These are phyloP conservation scores for Entophlyctis luteolus DNA, from an alignment of 192 early-diverging fungal species.

Conservation along the genomic window DNA sequence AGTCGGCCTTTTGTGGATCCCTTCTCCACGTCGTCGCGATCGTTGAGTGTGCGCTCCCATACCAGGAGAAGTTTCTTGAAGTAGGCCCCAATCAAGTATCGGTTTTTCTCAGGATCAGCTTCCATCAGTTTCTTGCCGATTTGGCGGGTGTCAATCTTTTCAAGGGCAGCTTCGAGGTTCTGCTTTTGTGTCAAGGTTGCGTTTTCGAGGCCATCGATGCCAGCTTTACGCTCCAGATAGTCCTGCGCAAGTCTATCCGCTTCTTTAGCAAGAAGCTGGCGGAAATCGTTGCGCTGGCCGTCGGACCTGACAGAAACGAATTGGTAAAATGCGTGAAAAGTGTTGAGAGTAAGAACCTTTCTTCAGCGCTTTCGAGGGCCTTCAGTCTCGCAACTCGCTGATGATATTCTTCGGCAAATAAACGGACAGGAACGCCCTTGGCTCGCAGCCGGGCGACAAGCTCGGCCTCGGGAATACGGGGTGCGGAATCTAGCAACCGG, in stretches of 20 bases:
- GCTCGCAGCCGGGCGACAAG: conserved; percentile 77
- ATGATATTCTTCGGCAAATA: conserved; percentile 86
- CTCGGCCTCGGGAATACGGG: conserved; percentile 69
- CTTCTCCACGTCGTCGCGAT: conserved; percentile 75
- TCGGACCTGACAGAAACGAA: conserved; percentile 13
- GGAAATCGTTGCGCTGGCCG: conserved; percentile 92
- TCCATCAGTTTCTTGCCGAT: conserved; percentile 73
- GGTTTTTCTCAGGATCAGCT: conserved; percentile 69
- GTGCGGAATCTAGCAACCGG: conserved; percentile 27
- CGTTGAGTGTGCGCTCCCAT: conserved; percentile 77
- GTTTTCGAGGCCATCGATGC: conserved; percentile 43
- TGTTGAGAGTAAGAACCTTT: conserved; percentile 51
- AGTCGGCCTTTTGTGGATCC: conserved; percentile 76
- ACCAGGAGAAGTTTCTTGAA: conserved; percentile 79
- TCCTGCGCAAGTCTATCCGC: conserved; percentile 69
- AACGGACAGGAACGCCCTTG: conserved; percentile 80
- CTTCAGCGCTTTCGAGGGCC: conserved; percentile 76
- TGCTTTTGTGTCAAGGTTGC: conserved; percentile 45
- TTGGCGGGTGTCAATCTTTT: conserved; percentile 66
- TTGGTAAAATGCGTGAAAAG: neutral
- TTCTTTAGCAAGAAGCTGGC: conserved; percentile 72
- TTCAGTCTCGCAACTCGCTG: conserved; percentile 77
- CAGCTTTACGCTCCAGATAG: conserved; percentile 52
- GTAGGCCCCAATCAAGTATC: conserved; percentile 74
- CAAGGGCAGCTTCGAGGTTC: conserved; percentile 46